Base-by-base conservation (phyloP, 768 basidiomycete species). In the Podaxis sp. region DNA sequence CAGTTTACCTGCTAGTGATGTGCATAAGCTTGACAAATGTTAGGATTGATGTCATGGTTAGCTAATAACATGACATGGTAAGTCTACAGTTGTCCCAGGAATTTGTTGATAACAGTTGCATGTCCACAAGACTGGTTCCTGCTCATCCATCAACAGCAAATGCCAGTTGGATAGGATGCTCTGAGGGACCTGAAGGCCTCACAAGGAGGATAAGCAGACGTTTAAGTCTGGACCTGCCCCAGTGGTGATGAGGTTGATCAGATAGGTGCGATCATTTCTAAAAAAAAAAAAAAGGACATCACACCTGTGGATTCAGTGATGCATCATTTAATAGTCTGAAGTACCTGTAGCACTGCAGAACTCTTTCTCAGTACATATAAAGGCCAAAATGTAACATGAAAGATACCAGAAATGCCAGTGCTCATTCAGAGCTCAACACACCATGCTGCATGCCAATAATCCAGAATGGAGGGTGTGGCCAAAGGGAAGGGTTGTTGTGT, bases 81-180 rank as follows among this genome's bases (percentile, higher is more conserved):
- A 77, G 67, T 84, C 85, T 73, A 36, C 78, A 64, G 26, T 3
- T 26, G 26, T 26, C 26, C 26, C 26, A 26, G 26, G 4, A 26
- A 26, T 26, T 26, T 3, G 26, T 26, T 26, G 26, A 26, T 26
- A 26, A 60, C 52, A 12, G 42, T 57, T 65, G 38, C 28, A 72
- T 68, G 57, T 71, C 86, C 85, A 67, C 84, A 86, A 33, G 79
- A 67, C 85, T 85, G 86, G 24, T 76, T 74, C 40, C 76, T 66
- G 17, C 26, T 26, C 26, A 26, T 26, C 26, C 26, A 26, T 4
- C 26, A 4, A 3, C 26, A 26, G 26, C 26, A 26, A 26, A 26
- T 26, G 26, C 26, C 26, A 26, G 26, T 26, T 26, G 26, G 26
- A 26, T 26, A 26, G 26, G 26, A 26, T 26, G 26, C 26, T 26